phyloP scores from a whole-genome alignment of 2,329 filamentous ascomycete genomes.

The Colletotrichum sp. region DNA sequence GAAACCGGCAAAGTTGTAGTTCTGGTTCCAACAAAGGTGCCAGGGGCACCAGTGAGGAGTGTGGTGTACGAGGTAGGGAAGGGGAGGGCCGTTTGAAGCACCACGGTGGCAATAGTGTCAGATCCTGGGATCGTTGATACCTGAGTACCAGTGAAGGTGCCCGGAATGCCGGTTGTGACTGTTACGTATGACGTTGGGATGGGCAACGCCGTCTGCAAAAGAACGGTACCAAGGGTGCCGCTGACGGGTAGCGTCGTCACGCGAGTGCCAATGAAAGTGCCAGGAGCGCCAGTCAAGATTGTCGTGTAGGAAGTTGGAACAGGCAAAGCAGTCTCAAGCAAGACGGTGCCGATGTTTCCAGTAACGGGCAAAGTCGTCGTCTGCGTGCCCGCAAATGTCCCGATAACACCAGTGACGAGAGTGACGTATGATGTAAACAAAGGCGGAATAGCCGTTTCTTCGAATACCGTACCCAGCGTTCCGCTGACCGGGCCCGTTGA shows the following conservation, averaged over 20 bases:
- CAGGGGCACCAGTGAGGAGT: background rate
- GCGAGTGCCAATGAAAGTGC: background rate
- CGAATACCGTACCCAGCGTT: background rate
- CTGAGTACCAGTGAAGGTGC: background rate
- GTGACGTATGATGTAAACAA: background rate
- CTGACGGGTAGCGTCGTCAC: background rate
- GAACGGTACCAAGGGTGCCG: background rate
- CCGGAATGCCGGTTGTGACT: background rate
- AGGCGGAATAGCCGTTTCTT: background rate
- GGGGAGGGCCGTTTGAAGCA: background rate
- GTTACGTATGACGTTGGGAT: background rate
- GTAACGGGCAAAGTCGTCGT: background rate
- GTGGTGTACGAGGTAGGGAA: background rate
- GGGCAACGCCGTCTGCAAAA: background rate
- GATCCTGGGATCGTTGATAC: background rate
- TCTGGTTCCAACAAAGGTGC: background rate
- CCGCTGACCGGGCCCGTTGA: background rate
- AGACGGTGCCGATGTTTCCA: background rate
- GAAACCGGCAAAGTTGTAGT: background rate
- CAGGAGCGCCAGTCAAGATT: background rate
- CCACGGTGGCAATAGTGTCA: background rate
- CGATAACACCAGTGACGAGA: background rate
- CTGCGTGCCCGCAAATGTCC: background rate
- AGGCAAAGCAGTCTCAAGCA: conserved; percentile 3
- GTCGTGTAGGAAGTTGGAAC: background rate